Conservation (phyloP, 2,329 filamentous ascomycete genomes). For the Fusarium zealandicum region DNA sequence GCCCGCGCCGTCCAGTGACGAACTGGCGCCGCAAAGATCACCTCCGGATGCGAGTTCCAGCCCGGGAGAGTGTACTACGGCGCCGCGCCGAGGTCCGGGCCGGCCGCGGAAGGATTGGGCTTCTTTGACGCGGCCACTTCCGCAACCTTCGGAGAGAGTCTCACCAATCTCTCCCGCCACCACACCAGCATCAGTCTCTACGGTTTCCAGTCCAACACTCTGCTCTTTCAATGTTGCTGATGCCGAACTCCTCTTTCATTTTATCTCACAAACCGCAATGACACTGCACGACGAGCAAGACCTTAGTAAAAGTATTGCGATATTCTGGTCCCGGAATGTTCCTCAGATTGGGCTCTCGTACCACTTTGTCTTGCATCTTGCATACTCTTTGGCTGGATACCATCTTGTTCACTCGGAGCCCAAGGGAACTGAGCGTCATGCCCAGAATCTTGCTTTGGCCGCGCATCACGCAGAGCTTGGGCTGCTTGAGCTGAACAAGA, state of each 20-base stretch:
- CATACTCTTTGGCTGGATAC: conserved; percentile 40
- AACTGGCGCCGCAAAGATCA: conserved; percentile 25
- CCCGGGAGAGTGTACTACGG: conserved; percentile 23
- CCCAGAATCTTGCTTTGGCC: conserved; percentile 32
- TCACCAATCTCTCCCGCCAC: conserved; percentile 36
- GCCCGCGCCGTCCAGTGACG: conserved; percentile 31
- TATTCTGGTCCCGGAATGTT: conserved; percentile 43
- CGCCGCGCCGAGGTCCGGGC: conserved; percentile 41
- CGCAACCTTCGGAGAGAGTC: conserved; percentile 29
- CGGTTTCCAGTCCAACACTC: conserved; percentile 28
- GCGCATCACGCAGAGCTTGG: conserved; percentile 39
- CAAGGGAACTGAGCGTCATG: conserved; percentile 27
- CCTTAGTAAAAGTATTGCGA: conserved; percentile 25
- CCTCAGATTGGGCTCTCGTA: conserved; percentile 41
- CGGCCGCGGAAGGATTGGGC: conserved; percentile 45
- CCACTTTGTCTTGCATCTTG: conserved; percentile 43
- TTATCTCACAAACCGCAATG: conserved; percentile 35
- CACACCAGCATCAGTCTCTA: conserved; percentile 34
- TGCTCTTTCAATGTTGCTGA: conserved; percentile 40
- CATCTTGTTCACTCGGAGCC: conserved; percentile 37
- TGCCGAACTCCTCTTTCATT: conserved; percentile 44
- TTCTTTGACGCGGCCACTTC: conserved; percentile 32
- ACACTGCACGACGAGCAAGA: conserved; percentile 35
- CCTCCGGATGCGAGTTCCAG: conserved; percentile 20
- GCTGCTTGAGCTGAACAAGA: conserved; percentile 38